phyloP scores from a whole-genome alignment of 176 grass and related monocot species.

The Secale cereale region DNA sequence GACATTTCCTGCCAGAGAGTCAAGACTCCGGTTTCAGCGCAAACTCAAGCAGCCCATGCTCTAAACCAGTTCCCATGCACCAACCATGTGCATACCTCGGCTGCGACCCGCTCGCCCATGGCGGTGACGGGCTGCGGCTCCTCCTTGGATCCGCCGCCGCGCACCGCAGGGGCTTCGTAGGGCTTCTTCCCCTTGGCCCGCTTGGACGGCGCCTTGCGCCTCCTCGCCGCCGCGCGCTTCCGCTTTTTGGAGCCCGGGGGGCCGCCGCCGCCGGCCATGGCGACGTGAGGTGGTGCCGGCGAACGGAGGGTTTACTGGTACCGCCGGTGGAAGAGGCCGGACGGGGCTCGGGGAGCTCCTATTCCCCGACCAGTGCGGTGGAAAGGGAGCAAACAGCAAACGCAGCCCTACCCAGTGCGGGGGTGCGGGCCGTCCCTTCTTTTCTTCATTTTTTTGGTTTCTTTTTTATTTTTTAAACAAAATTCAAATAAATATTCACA shows the following conservation, averaged over 20 bases:
- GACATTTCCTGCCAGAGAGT: conserved; percentile 41
- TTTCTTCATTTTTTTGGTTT: too few species aligned
- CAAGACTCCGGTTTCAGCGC: neutral
- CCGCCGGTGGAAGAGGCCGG: neutral
- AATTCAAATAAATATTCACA: too few species aligned
- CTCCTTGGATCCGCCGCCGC: neutral
- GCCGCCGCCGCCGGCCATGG: conserved; percentile 30
- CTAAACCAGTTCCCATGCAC: too few species aligned
- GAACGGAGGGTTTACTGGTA: neutral
- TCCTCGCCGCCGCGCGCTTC: conserved; percentile 27
- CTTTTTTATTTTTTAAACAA: too few species aligned
- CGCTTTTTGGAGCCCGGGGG: conserved; percentile 38
- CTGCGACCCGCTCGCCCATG: conserved; percentile 47
- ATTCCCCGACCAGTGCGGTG: too few species aligned
- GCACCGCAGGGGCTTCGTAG: neutral
- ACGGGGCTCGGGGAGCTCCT: too few species aligned
- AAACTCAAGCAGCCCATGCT: neutral
- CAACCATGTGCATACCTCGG: conserved; percentile 40
- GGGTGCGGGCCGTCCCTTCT: too few species aligned
- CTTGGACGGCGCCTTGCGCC: neutral
- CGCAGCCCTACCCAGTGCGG: too few species aligned
- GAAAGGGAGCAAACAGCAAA: too few species aligned
- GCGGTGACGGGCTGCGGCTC: conserved; percentile 34
- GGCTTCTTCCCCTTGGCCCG: conserved; percentile 34
- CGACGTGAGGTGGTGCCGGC: neutral